Percentiles rank a stretch among this genome's conserved stretches.
These are phyloP conservation scores for Penicillium sumatraense DNA, from an alignment of 2,329 filamentous ascomycete species.

Conservation along the genomic window DNA sequence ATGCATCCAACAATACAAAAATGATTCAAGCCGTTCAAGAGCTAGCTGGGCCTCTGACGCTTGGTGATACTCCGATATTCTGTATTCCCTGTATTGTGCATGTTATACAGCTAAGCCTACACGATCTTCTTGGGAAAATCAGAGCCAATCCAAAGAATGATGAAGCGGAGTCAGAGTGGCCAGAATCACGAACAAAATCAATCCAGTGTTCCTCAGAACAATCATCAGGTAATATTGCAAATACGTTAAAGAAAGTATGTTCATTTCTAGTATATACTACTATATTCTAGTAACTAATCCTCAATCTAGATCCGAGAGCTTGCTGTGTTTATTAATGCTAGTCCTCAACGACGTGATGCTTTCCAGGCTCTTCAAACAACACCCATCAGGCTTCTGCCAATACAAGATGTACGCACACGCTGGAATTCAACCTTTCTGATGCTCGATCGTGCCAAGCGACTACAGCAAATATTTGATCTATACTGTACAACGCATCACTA, in stretches of 20 bases:
- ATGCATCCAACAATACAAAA: slow-evolving; percentile 6
- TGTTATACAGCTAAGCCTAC: slow-evolving; percentile 5
- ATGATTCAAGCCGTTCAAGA: slow-evolving; percentile 9
- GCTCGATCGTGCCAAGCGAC: slow-evolving; percentile 4
- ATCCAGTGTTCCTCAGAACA: neutral
- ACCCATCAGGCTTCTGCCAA: neutral
- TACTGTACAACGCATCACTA: slow-evolving; percentile 2
- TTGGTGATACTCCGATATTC: neutral
- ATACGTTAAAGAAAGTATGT: slow-evolving; percentile 10
- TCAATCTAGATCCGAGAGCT: neutral
- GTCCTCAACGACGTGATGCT: neutral
- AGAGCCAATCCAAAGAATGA: slow-evolving; percentile 11
- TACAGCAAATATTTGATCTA: slow-evolving; percentile 4
- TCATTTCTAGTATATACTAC: neutral
- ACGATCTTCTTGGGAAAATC: slow-evolving; percentile 1
- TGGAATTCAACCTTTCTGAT: slow-evolving; percentile 21
- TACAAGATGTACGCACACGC: slow-evolving; percentile 3
- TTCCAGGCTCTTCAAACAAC: slow-evolving; percentile 3
- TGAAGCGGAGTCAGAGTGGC: neutral
- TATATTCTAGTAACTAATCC: neutral
- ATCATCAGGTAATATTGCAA: neutral
- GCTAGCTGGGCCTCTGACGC: slow-evolving; percentile 6
- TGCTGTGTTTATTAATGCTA: slow-evolving; percentile 8
- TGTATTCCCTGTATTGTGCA: slow-evolving; percentile 3
- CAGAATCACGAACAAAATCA: neutral